These are phyloP conservation scores for Solanum chmielewskii DNA, from an alignment of 257 asterid genomes.

Conservation along the genomic window DNA sequence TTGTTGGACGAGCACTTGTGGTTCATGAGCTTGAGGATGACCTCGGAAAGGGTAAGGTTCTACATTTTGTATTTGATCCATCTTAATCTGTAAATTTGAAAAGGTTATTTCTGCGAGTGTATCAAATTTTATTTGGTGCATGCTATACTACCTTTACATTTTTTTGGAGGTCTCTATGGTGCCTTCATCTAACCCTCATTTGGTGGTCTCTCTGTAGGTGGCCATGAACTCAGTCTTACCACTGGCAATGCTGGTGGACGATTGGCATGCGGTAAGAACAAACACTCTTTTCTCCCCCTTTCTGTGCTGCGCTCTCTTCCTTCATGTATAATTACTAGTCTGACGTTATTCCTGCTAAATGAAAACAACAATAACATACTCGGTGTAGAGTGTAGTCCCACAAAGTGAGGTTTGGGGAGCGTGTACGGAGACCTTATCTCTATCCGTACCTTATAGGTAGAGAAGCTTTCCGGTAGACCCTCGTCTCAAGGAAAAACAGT, in stretches of 20 bases:
- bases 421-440: background rate
- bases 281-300: background rate
- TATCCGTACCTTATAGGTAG: background rate
- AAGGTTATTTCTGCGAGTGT: background rate
- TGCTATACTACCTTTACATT: background rate
- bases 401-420: background rate
- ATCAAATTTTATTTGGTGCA: background rate
- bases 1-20: conserved; percentile 91
- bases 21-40: conserved; percentile 96
- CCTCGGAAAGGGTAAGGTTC: conserved; percentile 79
- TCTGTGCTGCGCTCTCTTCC: background rate
- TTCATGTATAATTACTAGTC: background rate
- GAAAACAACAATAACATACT: background rate
- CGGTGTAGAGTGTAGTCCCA: background rate
- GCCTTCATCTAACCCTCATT: background rate
- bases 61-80: background rate
- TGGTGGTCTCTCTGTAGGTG: conserved; percentile 36
- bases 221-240: conserved; percentile 86
- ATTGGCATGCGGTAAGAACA: conserved; percentile 80
- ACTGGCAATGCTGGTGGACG: conserved; percentile 99
- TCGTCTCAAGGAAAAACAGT: background rate
- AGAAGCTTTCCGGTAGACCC: background rate
- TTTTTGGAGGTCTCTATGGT: background rate
- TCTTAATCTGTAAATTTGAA: background rate
- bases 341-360: background rate